Evolutionary conservation across 148 eudicot species (phyloP), one percentile per base, ranked within the genome.

Genomic region (Rhododendron molle): DNA sequence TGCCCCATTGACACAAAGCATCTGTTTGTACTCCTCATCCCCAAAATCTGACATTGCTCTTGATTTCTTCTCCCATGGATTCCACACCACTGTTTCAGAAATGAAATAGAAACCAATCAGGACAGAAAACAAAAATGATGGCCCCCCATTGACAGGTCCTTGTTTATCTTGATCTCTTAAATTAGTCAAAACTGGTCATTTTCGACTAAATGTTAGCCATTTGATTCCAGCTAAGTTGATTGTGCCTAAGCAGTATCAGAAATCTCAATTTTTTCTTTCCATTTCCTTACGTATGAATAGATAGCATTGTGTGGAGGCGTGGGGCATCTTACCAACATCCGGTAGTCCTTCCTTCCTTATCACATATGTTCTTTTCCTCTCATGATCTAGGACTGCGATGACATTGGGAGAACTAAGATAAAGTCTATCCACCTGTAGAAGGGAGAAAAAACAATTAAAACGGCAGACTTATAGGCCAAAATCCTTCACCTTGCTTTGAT

Each of bases 41-140:
- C 98, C 96, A 21, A 96, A 85, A 90, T 94, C 98, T 15, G 85
- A 34, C 94, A 94, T 94, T 15, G 93, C 86, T 90, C 93, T 96
- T 23, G 98, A 88, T 89, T 96, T 96, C 89, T 93, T 94, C 58
- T 94, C 98, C 98, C 98, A 96, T 46, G 98, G 98, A 81, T 96
- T 96, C 98, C 98, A 96, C 40, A 96, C 96, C 85, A 90, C 98
- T 96, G 83, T 71, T 54, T 16, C 77, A 67, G 52, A 16, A 46
- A 73, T 36, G 26, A 49, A 67, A 54, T 7, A 71, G 36, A 36
- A 12, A 80, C 5, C 69, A 58, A 32, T 21, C 6, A 58, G 7
- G n/a, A 58, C 7, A 78, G 1, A 76, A 10, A 56, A 34, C 28
- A 34, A 81, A 52, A 56, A 36, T 30, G 16, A 54, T 52, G 82